Conservation (phyloP, 139 green algal species). For the Tetradesmus lagerheimii region DNA sequence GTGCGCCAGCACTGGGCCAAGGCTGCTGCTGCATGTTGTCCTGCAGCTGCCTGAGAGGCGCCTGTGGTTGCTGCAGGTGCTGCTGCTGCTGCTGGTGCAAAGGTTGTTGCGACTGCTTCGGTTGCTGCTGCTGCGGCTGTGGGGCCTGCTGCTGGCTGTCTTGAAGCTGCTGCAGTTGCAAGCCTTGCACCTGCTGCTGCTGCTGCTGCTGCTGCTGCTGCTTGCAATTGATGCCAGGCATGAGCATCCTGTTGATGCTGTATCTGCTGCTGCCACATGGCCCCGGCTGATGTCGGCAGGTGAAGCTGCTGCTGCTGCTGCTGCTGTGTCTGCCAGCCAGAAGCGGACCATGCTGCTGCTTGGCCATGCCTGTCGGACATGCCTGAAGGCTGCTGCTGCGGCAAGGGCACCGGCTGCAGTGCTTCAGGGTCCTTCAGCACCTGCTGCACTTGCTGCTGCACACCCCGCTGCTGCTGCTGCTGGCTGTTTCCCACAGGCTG, state of each 20-base stretch:
- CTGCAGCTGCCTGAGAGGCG: conserved; percentile 16
- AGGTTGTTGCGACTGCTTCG: not conserved
- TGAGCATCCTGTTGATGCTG: not conserved
- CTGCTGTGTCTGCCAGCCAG: not conserved
- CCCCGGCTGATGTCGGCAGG: not conserved
- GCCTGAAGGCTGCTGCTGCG: not conserved
- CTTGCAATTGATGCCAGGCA: not conserved
- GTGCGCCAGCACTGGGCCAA: not conserved
- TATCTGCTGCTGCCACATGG: conserved; percentile 2
- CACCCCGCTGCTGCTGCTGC: conserved; percentile 4
- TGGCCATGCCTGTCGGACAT: not conserved
- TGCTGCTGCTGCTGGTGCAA: not conserved
- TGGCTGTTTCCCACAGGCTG: not conserved
- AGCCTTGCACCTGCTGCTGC: not conserved
- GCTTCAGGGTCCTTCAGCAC: not conserved
- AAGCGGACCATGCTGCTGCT: not conserved
- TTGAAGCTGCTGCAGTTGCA: not conserved
- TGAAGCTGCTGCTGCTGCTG: not conserved
- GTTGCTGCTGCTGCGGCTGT: not conserved
- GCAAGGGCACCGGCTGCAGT: not conserved
- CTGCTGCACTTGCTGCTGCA: not conserved
- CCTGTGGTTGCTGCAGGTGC: not conserved
- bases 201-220: not conserved
- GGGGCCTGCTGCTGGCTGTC: not conserved
- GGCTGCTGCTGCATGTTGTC: not conserved